Percentiles rank a stretch among this genome's conserved stretches.
These are phyloP conservation scores for Sodiomyces alkalinus DNA, from an alignment of 2,329 filamentous ascomycete genomes.

Conservation along the genomic window DNA sequence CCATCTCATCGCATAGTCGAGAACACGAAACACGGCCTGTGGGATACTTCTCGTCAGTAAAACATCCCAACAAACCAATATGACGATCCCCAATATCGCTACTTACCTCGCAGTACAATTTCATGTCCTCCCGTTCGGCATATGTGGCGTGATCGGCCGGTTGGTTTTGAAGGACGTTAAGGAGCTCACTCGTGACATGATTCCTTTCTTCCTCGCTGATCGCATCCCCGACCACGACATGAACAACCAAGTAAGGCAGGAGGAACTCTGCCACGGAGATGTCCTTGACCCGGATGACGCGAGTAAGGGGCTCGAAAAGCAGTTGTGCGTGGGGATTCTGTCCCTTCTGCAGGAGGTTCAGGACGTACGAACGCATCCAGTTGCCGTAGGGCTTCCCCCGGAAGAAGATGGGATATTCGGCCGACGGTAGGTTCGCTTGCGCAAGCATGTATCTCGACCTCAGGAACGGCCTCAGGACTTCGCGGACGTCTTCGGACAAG, in stretches of 20 bases:
- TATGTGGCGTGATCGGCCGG: conserved; percentile 35
- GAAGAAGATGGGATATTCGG: conserved; percentile 66
- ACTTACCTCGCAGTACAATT: conserved; percentile 73
- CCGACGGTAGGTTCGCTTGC: conserved; percentile 38
- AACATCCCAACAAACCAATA: conserved; percentile 1
- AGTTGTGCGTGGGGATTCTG: conserved; percentile 59
- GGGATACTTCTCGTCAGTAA: conserved; percentile 8
- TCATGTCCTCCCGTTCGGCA: conserved; percentile 56
- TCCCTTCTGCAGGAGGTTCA: conserved; percentile 66
- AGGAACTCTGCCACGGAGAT: conserved; percentile 76
- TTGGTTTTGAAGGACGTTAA: conserved; percentile 54
- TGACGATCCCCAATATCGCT: background rate
- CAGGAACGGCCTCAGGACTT: conserved; percentile 76
- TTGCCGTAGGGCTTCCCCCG: conserved; percentile 52
- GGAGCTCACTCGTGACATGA: conserved; percentile 57
- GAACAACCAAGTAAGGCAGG: conserved; percentile 73
- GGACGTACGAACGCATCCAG: conserved; percentile 70
- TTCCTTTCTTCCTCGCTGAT: conserved; percentile 44
- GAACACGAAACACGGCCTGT: conserved; percentile 72
- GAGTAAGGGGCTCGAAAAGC: conserved; percentile 67
- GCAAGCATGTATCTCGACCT: conserved; percentile 68
- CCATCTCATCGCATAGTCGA: conserved; percentile 90
- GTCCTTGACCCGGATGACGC: conserved; percentile 75
- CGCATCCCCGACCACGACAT: conserved; percentile 60
- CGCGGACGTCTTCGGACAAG: conserved; percentile 63